Evolutionary conservation across 2,329 filamentous ascomycete genomes (phyloP).

Genomic region (Aspergillus calidoustus): DNA sequence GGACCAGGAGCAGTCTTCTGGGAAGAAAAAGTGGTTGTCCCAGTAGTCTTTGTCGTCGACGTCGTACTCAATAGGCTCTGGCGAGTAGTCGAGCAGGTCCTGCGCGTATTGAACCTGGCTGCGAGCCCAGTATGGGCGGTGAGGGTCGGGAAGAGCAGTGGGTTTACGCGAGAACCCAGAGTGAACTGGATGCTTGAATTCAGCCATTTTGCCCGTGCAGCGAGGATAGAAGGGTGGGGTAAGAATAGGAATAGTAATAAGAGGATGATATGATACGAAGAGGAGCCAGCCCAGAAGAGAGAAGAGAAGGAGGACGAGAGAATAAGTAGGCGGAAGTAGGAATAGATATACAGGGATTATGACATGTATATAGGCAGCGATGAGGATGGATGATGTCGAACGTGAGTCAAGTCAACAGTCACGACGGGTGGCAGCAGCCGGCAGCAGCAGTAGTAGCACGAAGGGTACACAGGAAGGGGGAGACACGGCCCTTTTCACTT

Average conservation of each 20-base stretch:
- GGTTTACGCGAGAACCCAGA: constrained; percentile 22
- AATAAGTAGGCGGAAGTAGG: background rate
- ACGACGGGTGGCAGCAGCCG: background rate
- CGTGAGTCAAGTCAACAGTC: constrained; percentile 1
- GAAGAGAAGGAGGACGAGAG: background rate
- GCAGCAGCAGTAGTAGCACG: constrained; percentile 17
- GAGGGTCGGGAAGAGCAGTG: constrained; percentile 21
- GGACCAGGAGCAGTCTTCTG: constrained; percentile 48
- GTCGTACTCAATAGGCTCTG: constrained; percentile 50
- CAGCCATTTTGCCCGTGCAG: constrained; percentile 25
- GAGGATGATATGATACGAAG: background rate
- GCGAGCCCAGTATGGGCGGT: constrained; percentile 45
- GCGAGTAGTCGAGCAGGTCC: constrained; percentile 44
- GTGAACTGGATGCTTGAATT: constrained; percentile 29
- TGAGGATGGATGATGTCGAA: background rate
- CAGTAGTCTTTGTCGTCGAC: constrained; percentile 47
- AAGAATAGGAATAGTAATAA: background rate
- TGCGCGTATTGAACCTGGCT: constrained; percentile 44
- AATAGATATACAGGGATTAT: background rate
- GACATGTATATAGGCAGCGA: constrained; percentile 2
- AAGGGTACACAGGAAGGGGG: constrained; percentile 19
- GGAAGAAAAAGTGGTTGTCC: constrained; percentile 51
- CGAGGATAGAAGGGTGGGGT: background rate
- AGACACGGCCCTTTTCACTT: constrained; percentile 10
- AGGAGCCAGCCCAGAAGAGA: background rate